phyloP scores from a whole-genome alignment of 2,329 filamentous ascomycete species.

The Aspergillus fumigatiaffinis region DNA sequence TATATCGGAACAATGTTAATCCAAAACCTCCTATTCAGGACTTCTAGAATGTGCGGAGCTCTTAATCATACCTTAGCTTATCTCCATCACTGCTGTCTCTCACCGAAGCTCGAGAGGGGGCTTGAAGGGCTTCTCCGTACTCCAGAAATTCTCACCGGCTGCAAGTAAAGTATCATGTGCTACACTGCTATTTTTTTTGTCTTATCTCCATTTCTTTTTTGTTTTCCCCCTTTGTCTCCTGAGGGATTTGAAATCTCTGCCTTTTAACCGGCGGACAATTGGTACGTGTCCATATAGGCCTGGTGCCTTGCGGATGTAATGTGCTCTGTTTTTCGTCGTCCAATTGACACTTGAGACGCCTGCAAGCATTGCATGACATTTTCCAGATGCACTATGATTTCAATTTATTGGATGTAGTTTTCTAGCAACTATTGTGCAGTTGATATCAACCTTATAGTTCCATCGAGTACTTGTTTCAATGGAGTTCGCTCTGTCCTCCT shows the following conservation, averaged over 20 bases:
- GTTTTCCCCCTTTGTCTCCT: too few species aligned
- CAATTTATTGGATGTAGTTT: too few species aligned
- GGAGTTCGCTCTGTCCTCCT: background rate
- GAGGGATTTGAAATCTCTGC: background rate
- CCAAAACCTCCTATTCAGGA: conserved; percentile 1
- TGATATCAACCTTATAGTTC: background rate
- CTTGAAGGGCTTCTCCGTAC: conserved; percentile 6
- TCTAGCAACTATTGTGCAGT: background rate
- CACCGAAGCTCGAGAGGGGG: too few species aligned
- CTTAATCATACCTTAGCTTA: background rate
- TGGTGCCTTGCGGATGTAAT: background rate
- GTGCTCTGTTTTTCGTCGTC: background rate
- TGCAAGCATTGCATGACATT: background rate
- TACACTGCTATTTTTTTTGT: conserved; percentile 9
- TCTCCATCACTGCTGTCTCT: background rate
- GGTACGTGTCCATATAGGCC: too few species aligned
- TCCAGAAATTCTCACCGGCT: conserved; percentile 24
- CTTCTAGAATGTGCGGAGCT: background rate
- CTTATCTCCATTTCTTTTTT: background rate
- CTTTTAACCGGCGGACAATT: background rate
- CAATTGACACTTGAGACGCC: background rate
- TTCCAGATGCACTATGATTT: background rate
- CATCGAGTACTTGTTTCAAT: background rate
- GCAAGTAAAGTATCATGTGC: conserved; percentile 13
- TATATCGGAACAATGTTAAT: conserved; percentile 11